Percentiles rank a stretch among this genome's conserved stretches.
phyloP scores from a whole-genome alignment of 1,284 basidiomycete genomes.

The Wallemia mellicola region DNA sequence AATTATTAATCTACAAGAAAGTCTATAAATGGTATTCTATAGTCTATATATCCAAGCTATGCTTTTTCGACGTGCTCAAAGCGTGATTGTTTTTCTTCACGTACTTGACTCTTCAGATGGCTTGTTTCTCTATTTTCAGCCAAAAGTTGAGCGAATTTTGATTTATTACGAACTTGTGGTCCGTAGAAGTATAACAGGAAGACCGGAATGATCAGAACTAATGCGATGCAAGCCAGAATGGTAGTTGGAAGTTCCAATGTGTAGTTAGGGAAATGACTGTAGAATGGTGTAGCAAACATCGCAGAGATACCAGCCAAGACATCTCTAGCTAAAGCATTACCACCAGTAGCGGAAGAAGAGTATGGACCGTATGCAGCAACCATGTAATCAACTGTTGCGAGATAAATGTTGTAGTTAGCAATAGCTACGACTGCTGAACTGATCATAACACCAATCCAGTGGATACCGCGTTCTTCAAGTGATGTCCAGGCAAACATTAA shows the following conservation, averaged over 20 bases:
- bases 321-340: constrained; percentile 13
- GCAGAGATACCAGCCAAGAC: constrained; percentile 18
- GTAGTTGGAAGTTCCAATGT: background rate
- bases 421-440: constrained; percentile 16
- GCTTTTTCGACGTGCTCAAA: background rate
- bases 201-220: background rate
- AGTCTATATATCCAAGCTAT: too few species aligned
- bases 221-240: background rate
- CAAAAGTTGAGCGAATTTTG: background rate
- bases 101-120: background rate
- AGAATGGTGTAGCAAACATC: constrained; percentile 17
- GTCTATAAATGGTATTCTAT: too few species aligned
- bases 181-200: background rate
- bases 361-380: constrained; percentile 18
- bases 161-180: background rate
- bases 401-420: constrained; percentile 14
- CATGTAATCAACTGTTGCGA: constrained; percentile 18
- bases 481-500: constrained; percentile 18
- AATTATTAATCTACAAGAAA: too few species aligned
- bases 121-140: background rate
- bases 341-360: constrained; percentile 16
- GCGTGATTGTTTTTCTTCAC: background rate
- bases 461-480: constrained; percentile 10
- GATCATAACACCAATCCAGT: constrained; percentile 18
- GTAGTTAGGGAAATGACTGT: constrained; percentile 2